These are phyloP conservation scores for Rosa rugosa DNA, from an alignment of 306 rosid species.

Conservation along the genomic window DNA sequence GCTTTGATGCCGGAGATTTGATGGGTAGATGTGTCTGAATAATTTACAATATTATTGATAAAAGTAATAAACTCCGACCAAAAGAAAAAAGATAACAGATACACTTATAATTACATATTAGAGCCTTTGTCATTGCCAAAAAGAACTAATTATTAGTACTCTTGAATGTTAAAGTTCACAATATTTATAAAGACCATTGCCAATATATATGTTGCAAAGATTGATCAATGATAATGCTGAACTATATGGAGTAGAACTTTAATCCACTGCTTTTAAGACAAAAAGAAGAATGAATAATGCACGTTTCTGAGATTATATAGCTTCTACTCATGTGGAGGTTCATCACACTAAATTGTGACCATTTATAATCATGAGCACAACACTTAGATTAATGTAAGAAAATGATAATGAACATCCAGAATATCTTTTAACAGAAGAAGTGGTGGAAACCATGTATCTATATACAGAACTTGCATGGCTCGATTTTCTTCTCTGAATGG, in stretches of 20 bases:
- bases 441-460: background rate
- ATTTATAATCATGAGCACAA: background rate
- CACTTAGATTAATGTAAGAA: background rate
- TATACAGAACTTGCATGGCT: background rate
- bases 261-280: background rate
- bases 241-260: background rate
- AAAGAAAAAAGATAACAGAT: background rate
- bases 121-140: conserved; percentile 13
- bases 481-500: background rate
- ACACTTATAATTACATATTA: conserved; percentile 11
- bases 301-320: background rate
- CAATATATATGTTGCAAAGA: conserved; percentile 4
- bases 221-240: conserved; percentile 6
- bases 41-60: background rate
- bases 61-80: conserved; percentile 10
- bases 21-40: conserved; percentile 16
- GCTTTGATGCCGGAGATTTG: conserved; percentile 35
- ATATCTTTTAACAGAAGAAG: background rate
- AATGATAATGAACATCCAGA: background rate
- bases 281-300: background rate
- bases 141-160: conserved; percentile 28
- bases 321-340: background rate
- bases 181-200: background rate
- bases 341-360: background rate
- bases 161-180: conserved; percentile 11